These are phyloP conservation scores for Leucaena leucocephala DNA, from an alignment of 306 rosid species.

Conservation along the genomic window DNA sequence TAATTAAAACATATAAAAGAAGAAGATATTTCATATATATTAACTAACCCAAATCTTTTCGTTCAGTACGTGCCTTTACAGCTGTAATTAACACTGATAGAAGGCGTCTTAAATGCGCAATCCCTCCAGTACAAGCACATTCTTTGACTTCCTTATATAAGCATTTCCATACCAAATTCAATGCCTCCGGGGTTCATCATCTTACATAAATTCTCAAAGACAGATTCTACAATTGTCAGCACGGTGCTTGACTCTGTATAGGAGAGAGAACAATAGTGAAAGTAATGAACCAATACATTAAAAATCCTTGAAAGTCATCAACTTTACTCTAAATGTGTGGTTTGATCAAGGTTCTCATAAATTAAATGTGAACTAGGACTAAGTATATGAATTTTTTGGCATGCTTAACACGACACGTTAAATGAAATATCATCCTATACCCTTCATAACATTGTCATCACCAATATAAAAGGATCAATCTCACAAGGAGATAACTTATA, in stretches of 20 bases:
- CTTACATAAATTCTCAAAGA: constrained; percentile 64
- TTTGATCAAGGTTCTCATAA: too few species aligned
- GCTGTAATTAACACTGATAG: constrained; percentile 63
- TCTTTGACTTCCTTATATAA: constrained; percentile 53
- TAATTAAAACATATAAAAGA: neutral
- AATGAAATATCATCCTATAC: too few species aligned
- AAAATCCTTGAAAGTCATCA: constrained; percentile 29
- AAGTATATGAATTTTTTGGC: too few species aligned
- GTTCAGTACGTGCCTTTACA: constrained; percentile 58
- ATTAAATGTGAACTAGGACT: too few species aligned
- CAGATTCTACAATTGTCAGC: constrained; percentile 57
- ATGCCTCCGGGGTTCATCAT: constrained; percentile 64
- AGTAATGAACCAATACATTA: constrained; percentile 20
- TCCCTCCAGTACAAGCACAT: constrained; percentile 43
- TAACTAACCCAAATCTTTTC: constrained; percentile 67
- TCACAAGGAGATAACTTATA: too few species aligned
- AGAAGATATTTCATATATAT: neutral
- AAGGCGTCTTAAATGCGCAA: constrained; percentile 46
- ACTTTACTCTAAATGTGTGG: too few species aligned
- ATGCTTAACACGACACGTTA: too few species aligned
- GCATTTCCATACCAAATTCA: constrained; percentile 66
- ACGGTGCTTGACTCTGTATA: constrained; percentile 56
- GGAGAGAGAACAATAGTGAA: constrained; percentile 31
- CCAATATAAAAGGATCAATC: too few species aligned
- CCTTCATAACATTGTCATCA: too few species aligned